Evolutionary conservation across 2,329 filamentous ascomycete genomes (phyloP).

Genomic region (Penicillium janthinellum): DNA sequence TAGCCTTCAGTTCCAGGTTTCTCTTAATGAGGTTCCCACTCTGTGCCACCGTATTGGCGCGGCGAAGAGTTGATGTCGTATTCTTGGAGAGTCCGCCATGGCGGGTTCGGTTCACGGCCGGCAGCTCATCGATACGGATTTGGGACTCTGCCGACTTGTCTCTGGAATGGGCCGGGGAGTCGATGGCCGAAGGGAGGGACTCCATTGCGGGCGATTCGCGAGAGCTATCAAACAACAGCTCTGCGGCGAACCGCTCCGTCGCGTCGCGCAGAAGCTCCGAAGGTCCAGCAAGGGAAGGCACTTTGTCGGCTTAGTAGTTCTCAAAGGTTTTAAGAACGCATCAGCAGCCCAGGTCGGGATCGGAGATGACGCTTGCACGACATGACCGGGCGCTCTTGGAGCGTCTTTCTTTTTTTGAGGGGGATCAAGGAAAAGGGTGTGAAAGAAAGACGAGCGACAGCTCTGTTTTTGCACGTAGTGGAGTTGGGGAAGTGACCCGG

Average conservation of each 20-base stretch:
- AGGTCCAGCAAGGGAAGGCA: not conserved
- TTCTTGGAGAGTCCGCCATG: conserved; percentile 20
- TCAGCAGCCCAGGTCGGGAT: conserved; percentile 30
- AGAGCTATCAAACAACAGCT: conserved; percentile 15
- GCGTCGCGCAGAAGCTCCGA: conserved; percentile 11
- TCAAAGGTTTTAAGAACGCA: conserved; percentile 13
- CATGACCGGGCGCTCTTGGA: conserved; percentile 26
- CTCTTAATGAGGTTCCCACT: conserved; percentile 33
- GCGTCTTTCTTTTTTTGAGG: not conserved
- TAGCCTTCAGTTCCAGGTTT: conserved; percentile 35
- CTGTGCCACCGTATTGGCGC: conserved; percentile 44
- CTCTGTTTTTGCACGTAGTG: conserved; percentile 24
- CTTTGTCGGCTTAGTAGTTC: not conserved
- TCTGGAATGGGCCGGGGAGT: conserved; percentile 18
- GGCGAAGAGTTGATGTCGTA: conserved; percentile 34
- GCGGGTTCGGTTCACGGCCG: conserved; percentile 19
- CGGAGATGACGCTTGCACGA: conserved; percentile 32
- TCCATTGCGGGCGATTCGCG: conserved; percentile 25
- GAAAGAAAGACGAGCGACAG: conserved; percentile 14
- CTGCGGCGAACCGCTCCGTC: conserved; percentile 17
- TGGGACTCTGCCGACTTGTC: conserved; percentile 19
- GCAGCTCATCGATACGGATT: conserved; percentile 23
- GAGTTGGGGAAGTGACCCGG: conserved; percentile 26
- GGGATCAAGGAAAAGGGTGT: not conserved
- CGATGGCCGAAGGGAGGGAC: conserved; percentile 17